These are phyloP conservation scores for Vigna unguiculata DNA, from an alignment of 306 rosid genomes.

Conservation along the genomic window DNA sequence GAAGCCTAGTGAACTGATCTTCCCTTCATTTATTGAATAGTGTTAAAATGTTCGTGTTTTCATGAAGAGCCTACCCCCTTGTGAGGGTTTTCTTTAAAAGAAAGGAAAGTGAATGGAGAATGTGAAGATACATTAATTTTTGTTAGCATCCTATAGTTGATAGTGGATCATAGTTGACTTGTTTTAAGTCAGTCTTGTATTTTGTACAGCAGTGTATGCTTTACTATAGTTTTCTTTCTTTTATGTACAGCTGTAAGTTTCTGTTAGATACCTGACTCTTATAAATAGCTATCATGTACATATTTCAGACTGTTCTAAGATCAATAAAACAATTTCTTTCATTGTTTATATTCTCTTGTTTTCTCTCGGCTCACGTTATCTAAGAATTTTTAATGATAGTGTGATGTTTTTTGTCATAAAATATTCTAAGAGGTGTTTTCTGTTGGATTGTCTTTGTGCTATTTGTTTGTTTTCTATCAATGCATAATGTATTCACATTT, in stretches of 20 bases:
- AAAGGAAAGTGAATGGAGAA: not conserved
- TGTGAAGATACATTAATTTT: not conserved
- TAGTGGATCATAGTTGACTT: too few species aligned
- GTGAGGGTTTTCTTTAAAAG: not conserved
- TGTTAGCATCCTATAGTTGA: too few species aligned
- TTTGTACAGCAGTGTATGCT: too few species aligned
- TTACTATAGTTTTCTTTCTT: too few species aligned
- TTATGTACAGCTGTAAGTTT: too few species aligned
- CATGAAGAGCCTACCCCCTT: not conserved
- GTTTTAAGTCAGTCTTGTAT: too few species aligned
- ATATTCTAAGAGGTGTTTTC: slow-evolving; percentile 32
- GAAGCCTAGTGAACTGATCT: not conserved
- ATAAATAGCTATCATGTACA: too few species aligned
- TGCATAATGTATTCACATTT: slow-evolving; percentile 12
- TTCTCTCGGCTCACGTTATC: too few species aligned
- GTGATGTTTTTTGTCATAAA: slow-evolving; percentile 20
- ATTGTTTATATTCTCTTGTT: too few species aligned
- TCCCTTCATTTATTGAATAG: not conserved
- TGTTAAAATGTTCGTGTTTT: not conserved
- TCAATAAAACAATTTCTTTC: too few species aligned
- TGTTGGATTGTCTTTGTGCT: not conserved
- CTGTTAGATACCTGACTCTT: too few species aligned
- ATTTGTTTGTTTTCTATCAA: slow-evolving; percentile 29
- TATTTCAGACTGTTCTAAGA: too few species aligned
- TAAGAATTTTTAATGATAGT: slow-evolving; percentile 1